These are phyloP conservation scores for Brassica napus DNA, from an alignment of 345 rosid species.

Conservation along the genomic window Da-Ae NC_063452.1:3893501-3894000, in stretches of 20 bases:
- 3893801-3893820: conserved; percentile 25
- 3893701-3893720: conserved; percentile 16
- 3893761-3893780: conserved; percentile 34
- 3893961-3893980: no score
- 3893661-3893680: conserved; percentile 20
- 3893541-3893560: background rate
- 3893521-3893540: background rate
- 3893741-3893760: conserved; percentile 25
- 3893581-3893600: no score
- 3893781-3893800: conserved; percentile 22
- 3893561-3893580: no score
- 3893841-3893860: background rate
- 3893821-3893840: conserved; percentile 33
- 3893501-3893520: background rate
- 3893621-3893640: background rate
- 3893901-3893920: background rate
- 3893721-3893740: conserved; percentile 33
- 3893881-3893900: conserved; percentile 1
- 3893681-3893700: conserved; percentile 13
- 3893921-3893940: no score
- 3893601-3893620: conserved; percentile 9
- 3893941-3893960: no score
- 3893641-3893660: background rate
- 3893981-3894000: no score
- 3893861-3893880: background rate